Conservation (phyloP, 2,329 filamentous ascomycete genomes). For the Colletotrichum sp. region DNA sequence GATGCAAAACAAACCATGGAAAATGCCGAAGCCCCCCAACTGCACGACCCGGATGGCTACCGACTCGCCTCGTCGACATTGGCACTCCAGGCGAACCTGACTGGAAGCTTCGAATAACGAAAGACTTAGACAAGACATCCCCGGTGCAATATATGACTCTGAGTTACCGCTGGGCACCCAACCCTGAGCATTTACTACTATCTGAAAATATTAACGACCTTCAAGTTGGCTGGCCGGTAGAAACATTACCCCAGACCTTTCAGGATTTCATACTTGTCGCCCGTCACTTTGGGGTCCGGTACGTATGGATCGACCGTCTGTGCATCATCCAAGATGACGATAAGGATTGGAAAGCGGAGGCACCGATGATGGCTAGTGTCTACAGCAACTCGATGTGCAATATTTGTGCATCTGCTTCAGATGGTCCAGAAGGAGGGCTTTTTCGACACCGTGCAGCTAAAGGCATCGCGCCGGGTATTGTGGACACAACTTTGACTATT, state of each 20-base stretch:
- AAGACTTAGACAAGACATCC: neutral
- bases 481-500: neutral
- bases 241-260: neutral
- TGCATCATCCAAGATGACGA: neutral
- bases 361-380: neutral
- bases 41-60: neutral
- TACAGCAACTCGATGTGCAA: neutral
- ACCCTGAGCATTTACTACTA: neutral
- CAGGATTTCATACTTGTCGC: neutral
- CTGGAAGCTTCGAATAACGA: neutral
- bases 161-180: neutral
- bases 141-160: neutral
- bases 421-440: neutral
- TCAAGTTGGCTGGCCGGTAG: neutral
- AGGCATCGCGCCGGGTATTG: neutral
- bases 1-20: neutral
- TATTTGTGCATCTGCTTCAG: neutral
- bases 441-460: neutral
- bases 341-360: neutral
- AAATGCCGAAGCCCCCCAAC: neutral
- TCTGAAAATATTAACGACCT: neutral
- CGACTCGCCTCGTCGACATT: neutral
- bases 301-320: neutral
- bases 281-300: neutral
- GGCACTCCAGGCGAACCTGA: neutral